phyloP scores from a whole-genome alignment of 805 yeast genomes.

The Priceomyces fermenticarens region DNA sequence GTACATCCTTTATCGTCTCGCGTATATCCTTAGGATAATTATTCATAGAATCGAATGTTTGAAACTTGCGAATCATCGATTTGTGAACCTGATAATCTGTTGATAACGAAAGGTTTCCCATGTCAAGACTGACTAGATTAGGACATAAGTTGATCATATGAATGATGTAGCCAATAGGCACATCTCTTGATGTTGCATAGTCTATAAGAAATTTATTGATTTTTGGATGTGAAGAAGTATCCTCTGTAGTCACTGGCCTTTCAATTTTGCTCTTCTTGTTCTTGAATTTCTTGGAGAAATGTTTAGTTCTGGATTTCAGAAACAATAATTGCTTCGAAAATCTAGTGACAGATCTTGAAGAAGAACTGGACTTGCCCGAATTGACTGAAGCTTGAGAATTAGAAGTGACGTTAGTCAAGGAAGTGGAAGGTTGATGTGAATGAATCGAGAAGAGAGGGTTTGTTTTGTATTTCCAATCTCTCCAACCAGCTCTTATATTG shows the following conservation, averaged over 20 bases:
- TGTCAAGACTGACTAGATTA: slow-evolving; percentile 51
- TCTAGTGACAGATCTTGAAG: slow-evolving; percentile 13
- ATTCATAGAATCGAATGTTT: slow-evolving; percentile 35
- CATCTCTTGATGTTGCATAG: slow-evolving; percentile 66
- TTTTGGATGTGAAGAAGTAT: slow-evolving; percentile 47
- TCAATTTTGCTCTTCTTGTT: slow-evolving; percentile 1
- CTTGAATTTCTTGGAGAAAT: slow-evolving; percentile 1
- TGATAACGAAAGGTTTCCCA: slow-evolving; percentile 62
- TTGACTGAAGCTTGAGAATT: slow-evolving; percentile 16
- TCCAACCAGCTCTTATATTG: slow-evolving; percentile 73
- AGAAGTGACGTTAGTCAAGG: slow-evolving; percentile 13
- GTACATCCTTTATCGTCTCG: slow-evolving; percentile 19
- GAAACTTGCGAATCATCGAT: slow-evolving; percentile 32
- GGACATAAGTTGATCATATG: slow-evolving; percentile 70
- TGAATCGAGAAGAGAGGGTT: slow-evolving; percentile 58
- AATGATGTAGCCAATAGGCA: slow-evolving; percentile 74
- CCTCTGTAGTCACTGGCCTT: background rate
- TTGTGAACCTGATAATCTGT: slow-evolving; percentile 58
- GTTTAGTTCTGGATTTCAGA: slow-evolving; percentile 16
- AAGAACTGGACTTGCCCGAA: slow-evolving; percentile 14
- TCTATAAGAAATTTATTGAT: slow-evolving; percentile 59
- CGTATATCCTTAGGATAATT: slow-evolving; percentile 34
- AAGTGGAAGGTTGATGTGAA: slow-evolving; percentile 15
- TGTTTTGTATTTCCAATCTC: slow-evolving; percentile 82
- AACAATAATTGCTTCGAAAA: slow-evolving; percentile 18